Base-by-base conservation (phyloP, 129 eudicot genomes). In the Scalesia atractyloides region DNA sequence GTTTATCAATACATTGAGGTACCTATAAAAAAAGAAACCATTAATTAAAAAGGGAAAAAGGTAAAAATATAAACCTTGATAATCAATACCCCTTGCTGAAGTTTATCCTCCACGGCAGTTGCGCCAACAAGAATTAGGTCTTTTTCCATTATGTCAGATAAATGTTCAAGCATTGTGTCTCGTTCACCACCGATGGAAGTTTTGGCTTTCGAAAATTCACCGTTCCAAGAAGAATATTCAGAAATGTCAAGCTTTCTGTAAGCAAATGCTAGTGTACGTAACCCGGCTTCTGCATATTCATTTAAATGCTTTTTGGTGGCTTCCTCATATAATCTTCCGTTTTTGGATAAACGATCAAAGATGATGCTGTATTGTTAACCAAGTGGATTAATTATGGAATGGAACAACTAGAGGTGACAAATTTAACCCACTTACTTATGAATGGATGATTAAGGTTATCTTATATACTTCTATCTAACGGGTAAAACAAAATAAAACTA, bases 81-180 rank as follows among this genome's bases (percentile, higher is more conserved):
- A 20, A 39, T 14, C 19, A 52, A 41, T 85, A 92, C 98, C 81
- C 98, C 98, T 59, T 82, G 81, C 75, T 92, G 98, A 46, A 92
- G 79, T 82, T 92, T 92, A 78, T 92, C 98, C 82, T 92, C 98
- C 10, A 92, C 92, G 3, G 98, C 98, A 22, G 98, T 92, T 62
- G 96, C 98, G 70, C 98, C 98, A 34, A 92, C 84, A 76, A 92
- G 98, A 33, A 87, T 82, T 56, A 92, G 82, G 54, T 92, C 96
- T 51, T 58, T 89, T 75, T 92, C 98, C 84, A 92, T 89, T 66
- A 73, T 65, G 46, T 92, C 96, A 15, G 98, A 84, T 18, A 86
- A 47, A 49, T 70, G 82, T 50, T 92, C 98, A 68, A 89, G 95
- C 90, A 76, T 82, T 24, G 84, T 59, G 3, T 92, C 98, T 77